Conservation (phyloP, 768 basidiomycete genomes). For the Trametes cubensis region DNA sequence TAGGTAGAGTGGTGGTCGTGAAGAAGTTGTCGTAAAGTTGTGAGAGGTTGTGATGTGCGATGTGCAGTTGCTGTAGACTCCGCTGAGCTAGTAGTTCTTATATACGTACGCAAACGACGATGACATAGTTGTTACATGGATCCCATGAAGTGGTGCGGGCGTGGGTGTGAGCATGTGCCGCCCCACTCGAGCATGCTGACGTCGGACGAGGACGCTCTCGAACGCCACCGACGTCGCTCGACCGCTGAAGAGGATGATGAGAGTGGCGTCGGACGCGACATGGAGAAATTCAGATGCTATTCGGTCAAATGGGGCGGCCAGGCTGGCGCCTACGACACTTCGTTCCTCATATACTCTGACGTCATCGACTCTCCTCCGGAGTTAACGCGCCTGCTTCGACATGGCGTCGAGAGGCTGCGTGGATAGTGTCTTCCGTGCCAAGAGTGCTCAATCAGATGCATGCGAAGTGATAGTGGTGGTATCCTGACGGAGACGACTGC, state of each 20-base stretch:
- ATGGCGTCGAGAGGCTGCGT: too few relatives aligned
- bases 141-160: background rate
- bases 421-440: too few relatives aligned
- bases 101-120: background rate
- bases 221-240: constrained; percentile 4
- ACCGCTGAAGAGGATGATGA: background rate
- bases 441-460: too few relatives aligned
- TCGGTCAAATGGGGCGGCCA: background rate
- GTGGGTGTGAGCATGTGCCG: background rate
- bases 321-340: background rate
- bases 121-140: background rate
- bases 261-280: background rate
- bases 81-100: background rate
- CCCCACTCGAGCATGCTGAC: background rate
- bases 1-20: background rate
- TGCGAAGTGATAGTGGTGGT: constrained; percentile 5
- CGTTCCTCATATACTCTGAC: background rate
- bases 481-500: constrained; percentile 9
- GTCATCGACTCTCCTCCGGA: background rate
- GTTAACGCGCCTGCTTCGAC: too few relatives aligned
- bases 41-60: background rate
- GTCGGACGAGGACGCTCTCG: background rate
- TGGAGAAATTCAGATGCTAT: background rate
- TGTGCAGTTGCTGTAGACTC: background rate
- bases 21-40: background rate